A percentile compares a stretch with the other conserved stretches of the same genome.
Evolutionary conservation across 345 rosid species (phyloP).

Genomic region (Salix suchowensis): DNA sequence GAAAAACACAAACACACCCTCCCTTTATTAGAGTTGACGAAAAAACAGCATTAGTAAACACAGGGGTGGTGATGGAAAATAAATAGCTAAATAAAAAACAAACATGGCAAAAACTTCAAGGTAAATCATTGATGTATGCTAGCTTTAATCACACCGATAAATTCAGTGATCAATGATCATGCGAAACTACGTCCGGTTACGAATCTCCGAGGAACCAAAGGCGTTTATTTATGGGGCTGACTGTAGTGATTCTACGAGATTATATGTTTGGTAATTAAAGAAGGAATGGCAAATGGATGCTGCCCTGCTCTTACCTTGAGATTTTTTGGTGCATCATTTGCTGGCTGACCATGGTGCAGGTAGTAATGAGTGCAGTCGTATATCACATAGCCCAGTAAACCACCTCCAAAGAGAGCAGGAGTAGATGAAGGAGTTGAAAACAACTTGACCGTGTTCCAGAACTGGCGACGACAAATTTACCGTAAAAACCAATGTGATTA

Average conservation of each 20-base stretch:
- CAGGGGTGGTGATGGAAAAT: too few relatives aligned
- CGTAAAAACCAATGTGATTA: neutral
- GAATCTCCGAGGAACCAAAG: neutral
- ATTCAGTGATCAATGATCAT: neutral
- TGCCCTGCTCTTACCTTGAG: constrained; percentile 56
- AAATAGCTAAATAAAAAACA: neutral
- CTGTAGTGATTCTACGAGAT: neutral
- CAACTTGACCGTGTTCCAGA: constrained; percentile 62
- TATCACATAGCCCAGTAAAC: constrained; percentile 80
- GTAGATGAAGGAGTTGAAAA: constrained; percentile 60
- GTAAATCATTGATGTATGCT: neutral
- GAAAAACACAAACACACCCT: constrained; percentile 15
- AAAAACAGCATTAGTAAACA: neutral
- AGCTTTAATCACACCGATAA: neutral
- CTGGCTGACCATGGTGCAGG: constrained; percentile 91
- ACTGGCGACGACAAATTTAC: constrained; percentile 33
- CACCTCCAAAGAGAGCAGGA: constrained; percentile 87
- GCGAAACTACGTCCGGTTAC: neutral
- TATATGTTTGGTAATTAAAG: neutral
- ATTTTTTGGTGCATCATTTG: constrained; percentile 42
- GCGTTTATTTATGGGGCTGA: neutral
- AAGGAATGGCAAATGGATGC: neutral
- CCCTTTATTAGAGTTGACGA: too few relatives aligned
- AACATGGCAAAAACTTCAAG: neutral
- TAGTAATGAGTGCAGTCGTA: constrained; percentile 92